These are phyloP conservation scores for Lentinula detonsa DNA, from an alignment of 768 basidiomycete species.

Conservation along the genomic window DNA sequence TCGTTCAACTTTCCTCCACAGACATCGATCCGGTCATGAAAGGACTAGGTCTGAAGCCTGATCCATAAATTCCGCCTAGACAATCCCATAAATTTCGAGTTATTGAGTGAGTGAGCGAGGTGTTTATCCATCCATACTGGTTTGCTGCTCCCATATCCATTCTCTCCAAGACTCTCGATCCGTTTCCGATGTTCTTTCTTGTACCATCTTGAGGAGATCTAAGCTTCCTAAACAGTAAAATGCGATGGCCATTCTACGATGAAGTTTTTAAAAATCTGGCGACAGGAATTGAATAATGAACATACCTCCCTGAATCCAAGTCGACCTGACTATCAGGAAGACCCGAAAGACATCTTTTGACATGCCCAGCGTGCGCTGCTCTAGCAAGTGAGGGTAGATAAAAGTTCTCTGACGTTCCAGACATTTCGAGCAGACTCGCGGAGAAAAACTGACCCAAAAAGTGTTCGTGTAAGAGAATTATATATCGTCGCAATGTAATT, in stretches of 20 bases:
- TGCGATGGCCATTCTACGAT: slow-evolving; percentile 65
- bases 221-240: slow-evolving; percentile 88
- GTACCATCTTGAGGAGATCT: slow-evolving; percentile 61
- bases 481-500: not conserved
- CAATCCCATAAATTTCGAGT: slow-evolving; percentile 1
- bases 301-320: slow-evolving; percentile 50
- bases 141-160: slow-evolving; percentile 92
- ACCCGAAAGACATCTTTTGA: slow-evolving; percentile 43
- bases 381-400: slow-evolving; percentile 6
- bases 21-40: slow-evolving; percentile 47
- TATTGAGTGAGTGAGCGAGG: slow-evolving; percentile 5
- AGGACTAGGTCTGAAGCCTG: slow-evolving; percentile 71
- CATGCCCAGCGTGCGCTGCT: slow-evolving; percentile 41
- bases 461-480: not conserved
- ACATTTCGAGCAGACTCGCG: not conserved
- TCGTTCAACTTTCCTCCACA: slow-evolving; percentile 11
- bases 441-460: not conserved
- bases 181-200: slow-evolving; percentile 35
- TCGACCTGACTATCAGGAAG: slow-evolving; percentile 48
- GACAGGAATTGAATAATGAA: not conserved
- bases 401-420: not conserved
- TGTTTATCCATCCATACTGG: slow-evolving; percentile 31
- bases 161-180: slow-evolving; percentile 63
- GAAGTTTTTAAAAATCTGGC: not conserved
- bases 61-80: slow-evolving; percentile 50